These are phyloP conservation scores for Phylloporus gajari DNA, from an alignment of 1,284 basidiomycete species.

Conservation along the genomic window DNA sequence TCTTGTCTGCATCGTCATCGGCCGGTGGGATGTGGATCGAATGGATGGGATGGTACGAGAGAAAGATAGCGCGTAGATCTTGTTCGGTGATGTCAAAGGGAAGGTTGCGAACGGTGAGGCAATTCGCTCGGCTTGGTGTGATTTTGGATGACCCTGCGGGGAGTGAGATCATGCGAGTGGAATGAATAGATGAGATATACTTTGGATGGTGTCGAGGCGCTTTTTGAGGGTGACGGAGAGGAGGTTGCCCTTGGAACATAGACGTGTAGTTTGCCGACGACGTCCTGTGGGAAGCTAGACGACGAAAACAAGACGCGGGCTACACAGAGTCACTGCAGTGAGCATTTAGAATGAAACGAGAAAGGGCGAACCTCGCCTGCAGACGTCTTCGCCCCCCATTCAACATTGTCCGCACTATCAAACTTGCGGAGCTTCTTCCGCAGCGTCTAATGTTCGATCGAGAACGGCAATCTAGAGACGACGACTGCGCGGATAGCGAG, in stretches of 20 bases:
- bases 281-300: constrained; percentile 77
- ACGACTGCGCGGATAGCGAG: constrained; percentile 84
- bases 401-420: constrained; percentile 74
- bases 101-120: constrained; percentile 61
- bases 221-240: constrained; percentile 94
- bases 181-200: constrained; percentile 16
- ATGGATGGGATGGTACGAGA: constrained; percentile 89
- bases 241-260: constrained; percentile 91
- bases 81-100: constrained; percentile 85
- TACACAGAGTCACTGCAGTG: constrained; percentile 25
- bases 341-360: constrained; percentile 23
- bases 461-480: constrained; percentile 77
- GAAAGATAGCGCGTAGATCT: constrained; percentile 88
- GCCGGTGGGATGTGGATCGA: constrained; percentile 82
- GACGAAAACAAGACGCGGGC: constrained; percentile 84
- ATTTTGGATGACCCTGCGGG: constrained; percentile 31
- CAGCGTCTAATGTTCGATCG: constrained; percentile 76
- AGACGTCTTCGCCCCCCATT: constrained; percentile 70
- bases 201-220: constrained; percentile 69
- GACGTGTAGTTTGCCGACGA: constrained; percentile 87
- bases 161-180: constrained; percentile 31
- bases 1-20: constrained; percentile 45
- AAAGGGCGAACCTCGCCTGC: constrained; percentile 49
- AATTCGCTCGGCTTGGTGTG: constrained; percentile 70
- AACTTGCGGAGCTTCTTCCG: constrained; percentile 93